Base-by-base conservation (phyloP, 805 yeast species). In the Sugiyamaella valdiviana region DNA sequence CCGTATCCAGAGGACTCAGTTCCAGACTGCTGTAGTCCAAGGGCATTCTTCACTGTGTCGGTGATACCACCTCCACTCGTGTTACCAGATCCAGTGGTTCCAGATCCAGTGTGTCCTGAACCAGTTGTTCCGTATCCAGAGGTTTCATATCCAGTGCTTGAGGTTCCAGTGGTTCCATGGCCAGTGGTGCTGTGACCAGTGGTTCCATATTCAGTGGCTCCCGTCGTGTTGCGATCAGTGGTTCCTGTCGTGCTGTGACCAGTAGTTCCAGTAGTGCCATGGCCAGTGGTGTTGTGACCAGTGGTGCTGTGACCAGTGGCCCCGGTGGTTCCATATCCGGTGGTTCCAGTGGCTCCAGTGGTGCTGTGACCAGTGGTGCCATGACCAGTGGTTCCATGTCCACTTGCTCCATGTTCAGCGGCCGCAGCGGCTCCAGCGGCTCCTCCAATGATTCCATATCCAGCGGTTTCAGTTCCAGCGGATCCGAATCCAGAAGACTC, bases 201-300 rank as follows among this genome's bases (percentile, higher is more conserved):
- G 32, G n/a, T n/a, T n/a, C n/a, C n/a, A n/a, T n/a, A n/a, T 26
- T 22, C 29, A 10, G 39, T 21, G 22, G 42, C 3, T n/a, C 42
- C 42, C 22, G 43, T 37, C 15, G 43, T 32, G 32, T 20, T 41
- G 14, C 23, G 32, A 36, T 22, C 29, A 10, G 39, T 21, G 22
- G 42, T 5, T n/a, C 42, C 42, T 24, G 43, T 37, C 15, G 43
- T 32, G 32, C 17, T 41, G 14, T 20, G 32, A 39, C 39, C 48
- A 5, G 48, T 23, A 16, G 49, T 19, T 21, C 48, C 48, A n/a
- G 42, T 37, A 22, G 49, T 35, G 42, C 45, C 37, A 29, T 32
- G 29, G 36, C 43, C 45, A 35, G 51, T 23, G 12, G 35, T 38
- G 21, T 10, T 14, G 9, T n/a, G 23, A 19, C 23, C 38, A 6